A percentile compares a stretch with the other conserved stretches of the same genome.
These are phyloP conservation scores for Antarctomyces pellizariae DNA, from an alignment of 495 filamentous ascomycete species.

Conservation along the genomic window DNA sequence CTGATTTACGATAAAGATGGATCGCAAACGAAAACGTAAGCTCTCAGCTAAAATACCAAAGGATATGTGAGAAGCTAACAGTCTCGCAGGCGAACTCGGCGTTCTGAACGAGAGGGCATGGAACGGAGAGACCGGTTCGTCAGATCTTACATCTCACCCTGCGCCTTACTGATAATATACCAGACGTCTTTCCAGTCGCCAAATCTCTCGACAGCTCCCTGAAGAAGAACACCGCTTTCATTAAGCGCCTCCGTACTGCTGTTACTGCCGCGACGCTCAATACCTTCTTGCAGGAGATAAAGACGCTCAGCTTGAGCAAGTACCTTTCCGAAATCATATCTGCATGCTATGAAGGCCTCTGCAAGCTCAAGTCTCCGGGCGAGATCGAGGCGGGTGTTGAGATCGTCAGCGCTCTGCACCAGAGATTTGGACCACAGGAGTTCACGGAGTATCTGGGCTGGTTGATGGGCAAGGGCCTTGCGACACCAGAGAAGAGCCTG, in stretches of 20 bases:
- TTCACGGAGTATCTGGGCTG: constrained; percentile 86
- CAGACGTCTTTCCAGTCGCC: constrained; percentile 61
- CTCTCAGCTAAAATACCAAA: not conserved
- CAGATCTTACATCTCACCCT: not conserved
- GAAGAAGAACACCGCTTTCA: constrained; percentile 98
- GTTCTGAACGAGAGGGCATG: constrained; percentile 69
- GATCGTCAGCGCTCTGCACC: constrained; percentile 81
- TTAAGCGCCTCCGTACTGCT: constrained; percentile 83
- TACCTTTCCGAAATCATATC: constrained; percentile 96
- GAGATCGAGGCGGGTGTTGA: constrained; percentile 86
- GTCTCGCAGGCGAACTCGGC: constrained; percentile 54
- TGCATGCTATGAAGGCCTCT: constrained; percentile 90
- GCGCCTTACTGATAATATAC: constrained; percentile 6
- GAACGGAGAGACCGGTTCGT: constrained; percentile 63
- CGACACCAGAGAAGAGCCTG: constrained; percentile 70
- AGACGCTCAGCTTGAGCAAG: constrained; percentile 80
- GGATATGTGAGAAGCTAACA: constrained; percentile 12
- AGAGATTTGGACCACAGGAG: constrained; percentile 76
- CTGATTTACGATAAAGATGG: constrained; percentile 44
- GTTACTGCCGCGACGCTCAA: constrained; percentile 52
- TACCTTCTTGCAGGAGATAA: constrained; percentile 79
- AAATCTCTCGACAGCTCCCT: constrained; percentile 81
- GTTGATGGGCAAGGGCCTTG: constrained; percentile 76
- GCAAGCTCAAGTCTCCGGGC: constrained; percentile 67
- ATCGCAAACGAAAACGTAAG: constrained; percentile 66